Evolutionary conservation across 306 rosid genomes (phyloP).

Genomic region (Vigna nakashimae): DNA sequence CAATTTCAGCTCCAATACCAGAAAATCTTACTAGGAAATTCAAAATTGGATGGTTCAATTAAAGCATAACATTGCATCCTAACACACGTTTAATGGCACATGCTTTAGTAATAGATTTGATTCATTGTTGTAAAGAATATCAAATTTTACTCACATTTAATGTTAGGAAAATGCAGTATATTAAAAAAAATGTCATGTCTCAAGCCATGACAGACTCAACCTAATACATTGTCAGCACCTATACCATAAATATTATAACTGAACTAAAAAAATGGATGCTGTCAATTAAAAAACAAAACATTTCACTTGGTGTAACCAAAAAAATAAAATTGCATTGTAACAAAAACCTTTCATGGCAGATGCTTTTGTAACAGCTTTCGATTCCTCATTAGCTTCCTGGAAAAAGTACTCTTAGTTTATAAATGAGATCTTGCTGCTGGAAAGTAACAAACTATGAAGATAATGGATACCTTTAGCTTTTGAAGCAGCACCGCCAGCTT

Average conservation of each 20-base stretch:
- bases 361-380: slow-evolving; percentile 92
- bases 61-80: slow-evolving; percentile 1
- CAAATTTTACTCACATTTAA: background rate
- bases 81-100: slow-evolving; percentile 57
- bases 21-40: slow-evolving; percentile 12
- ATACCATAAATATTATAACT: slow-evolving; percentile 5
- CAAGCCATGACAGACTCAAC: slow-evolving; percentile 15
- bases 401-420: slow-evolving; percentile 32
- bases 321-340: slow-evolving; percentile 4
- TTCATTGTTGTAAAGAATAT: background rate
- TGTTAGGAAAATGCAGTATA: background rate
- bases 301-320: too few relatives aligned
- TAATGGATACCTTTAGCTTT: slow-evolving; percentile 70
- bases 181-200: background rate
- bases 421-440: slow-evolving; percentile 24
- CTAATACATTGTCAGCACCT: background rate
- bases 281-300: too few relatives aligned
- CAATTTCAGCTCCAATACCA: background rate
- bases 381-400: slow-evolving; percentile 88
- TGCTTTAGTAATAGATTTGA: slow-evolving; percentile 69
- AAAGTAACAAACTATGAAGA: slow-evolving; percentile 32
- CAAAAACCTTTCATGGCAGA: slow-evolving; percentile 83
- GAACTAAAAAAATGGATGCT: too few relatives aligned
- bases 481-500: slow-evolving; percentile 72
- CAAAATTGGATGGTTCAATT: slow-evolving; percentile 26